These are phyloP conservation scores for Ganoderma lucidum DNA, from an alignment of 1,284 basidiomycete genomes.

Conservation along the genomic window DNA sequence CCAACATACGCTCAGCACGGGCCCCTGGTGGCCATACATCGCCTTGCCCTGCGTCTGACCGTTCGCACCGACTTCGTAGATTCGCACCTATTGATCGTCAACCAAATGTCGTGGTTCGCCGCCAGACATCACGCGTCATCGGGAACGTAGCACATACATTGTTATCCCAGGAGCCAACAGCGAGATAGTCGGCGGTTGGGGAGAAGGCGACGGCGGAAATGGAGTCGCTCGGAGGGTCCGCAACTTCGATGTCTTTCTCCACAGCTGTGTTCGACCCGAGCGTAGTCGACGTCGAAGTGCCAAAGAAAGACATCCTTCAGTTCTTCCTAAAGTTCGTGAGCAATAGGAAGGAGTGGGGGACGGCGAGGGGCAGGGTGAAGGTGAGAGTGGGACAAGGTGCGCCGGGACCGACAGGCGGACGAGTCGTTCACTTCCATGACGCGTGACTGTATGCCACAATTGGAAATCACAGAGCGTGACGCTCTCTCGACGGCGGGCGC, in stretches of 20 bases:
- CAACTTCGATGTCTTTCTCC: constrained; percentile 79
- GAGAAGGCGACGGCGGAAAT: constrained; percentile 78
- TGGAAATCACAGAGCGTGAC: constrained; percentile 11
- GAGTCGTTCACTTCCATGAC: constrained; percentile 11
- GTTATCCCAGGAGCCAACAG: constrained; percentile 83
- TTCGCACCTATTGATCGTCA: constrained; percentile 54
- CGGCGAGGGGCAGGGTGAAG: constrained; percentile 1
- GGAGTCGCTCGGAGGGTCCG: constrained; percentile 76
- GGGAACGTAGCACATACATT: constrained; percentile 54
- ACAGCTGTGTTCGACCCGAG: constrained; percentile 39
- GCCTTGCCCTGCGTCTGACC: constrained; percentile 81
- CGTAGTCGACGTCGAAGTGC: constrained; percentile 40
- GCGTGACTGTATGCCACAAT: constrained; percentile 14
- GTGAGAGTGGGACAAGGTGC: constrained; percentile 4
- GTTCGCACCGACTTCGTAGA: constrained; percentile 66
- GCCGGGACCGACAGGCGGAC: constrained; percentile 10
- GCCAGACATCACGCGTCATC: constrained; percentile 8
- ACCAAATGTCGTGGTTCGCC: background rate
- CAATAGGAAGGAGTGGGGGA: background rate
- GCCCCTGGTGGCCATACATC: constrained; percentile 84
- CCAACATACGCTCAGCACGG: constrained; percentile 87
- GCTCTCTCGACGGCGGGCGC: background rate
- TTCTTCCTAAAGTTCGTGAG: background rate
- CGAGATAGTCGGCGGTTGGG: constrained; percentile 70
- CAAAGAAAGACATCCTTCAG: constrained; percentile 52